These are phyloP conservation scores for Canna indica DNA, from an alignment of 176 grass and related monocot species.

Conservation along the genomic window DNA sequence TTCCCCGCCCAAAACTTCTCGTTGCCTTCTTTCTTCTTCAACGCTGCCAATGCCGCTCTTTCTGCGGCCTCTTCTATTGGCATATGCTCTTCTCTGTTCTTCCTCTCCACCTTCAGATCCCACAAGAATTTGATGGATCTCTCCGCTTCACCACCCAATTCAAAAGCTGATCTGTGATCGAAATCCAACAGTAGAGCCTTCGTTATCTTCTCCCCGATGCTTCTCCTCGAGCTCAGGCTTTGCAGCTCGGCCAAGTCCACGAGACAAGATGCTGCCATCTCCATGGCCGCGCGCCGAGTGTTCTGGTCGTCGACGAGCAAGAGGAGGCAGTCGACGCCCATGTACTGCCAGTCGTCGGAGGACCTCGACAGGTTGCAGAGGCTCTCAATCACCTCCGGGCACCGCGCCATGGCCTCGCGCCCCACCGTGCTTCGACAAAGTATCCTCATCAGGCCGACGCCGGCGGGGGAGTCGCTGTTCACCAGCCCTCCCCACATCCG, in stretches of 20 bases:
- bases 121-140: slow-evolving; percentile 30
- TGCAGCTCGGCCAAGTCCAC: slow-evolving; percentile 54
- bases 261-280: slow-evolving; percentile 41
- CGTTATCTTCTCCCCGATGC: slow-evolving; percentile 51
- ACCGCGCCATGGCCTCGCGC: slow-evolving; percentile 38
- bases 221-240: slow-evolving; percentile 48
- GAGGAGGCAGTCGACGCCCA: slow-evolving; percentile 89
- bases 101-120: slow-evolving; percentile 42
- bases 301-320: slow-evolving; percentile 47
- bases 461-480: slow-evolving; percentile 73
- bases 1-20: slow-evolving; percentile 40
- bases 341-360: slow-evolving; percentile 96
- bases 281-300: slow-evolving; percentile 30
- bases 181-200: slow-evolving; percentile 33
- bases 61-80: slow-evolving; percentile 24
- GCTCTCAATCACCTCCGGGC: slow-evolving; percentile 37
- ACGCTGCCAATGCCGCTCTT: slow-evolving; percentile 28
- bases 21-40: slow-evolving; percentile 73
- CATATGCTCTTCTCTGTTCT: slow-evolving; percentile 38
- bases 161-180: not conserved
- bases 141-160: slow-evolving; percentile 24
- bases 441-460: slow-evolving; percentile 69
- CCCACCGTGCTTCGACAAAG: slow-evolving; percentile 56
- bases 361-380: slow-evolving; percentile 67
- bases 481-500: slow-evolving; percentile 91